phyloP scores from a whole-genome alignment of 2,329 filamentous ascomycete species.

The Exophiala bonariae region DNA sequence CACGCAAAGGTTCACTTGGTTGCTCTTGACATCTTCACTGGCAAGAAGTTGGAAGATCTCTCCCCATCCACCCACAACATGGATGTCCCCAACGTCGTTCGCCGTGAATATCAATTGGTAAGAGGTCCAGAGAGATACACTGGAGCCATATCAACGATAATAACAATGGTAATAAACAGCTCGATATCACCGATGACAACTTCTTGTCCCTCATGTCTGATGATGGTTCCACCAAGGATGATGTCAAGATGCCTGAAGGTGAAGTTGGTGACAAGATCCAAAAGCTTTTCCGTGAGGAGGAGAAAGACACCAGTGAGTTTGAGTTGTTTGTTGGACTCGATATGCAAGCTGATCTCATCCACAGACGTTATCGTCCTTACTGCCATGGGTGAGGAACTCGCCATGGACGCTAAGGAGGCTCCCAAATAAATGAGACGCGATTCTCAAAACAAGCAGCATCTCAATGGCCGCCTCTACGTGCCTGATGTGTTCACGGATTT shows the following conservation, averaged over 20 bases:
- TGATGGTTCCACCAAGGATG: conserved; percentile 84
- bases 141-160: background rate
- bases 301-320: conserved; percentile 86
- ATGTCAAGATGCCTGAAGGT: conserved; percentile 88
- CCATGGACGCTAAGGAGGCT: conserved; percentile 93
- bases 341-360: background rate
- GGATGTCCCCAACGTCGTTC: conserved; percentile 90
- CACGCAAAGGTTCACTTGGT: conserved; percentile 99
- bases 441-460: conserved; percentile 7
- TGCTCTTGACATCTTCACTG: conserved; percentile 98
- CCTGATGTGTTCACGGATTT: conserved; percentile 19
- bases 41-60: conserved; percentile 99
- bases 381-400: conserved; percentile 92
- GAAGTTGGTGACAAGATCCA: conserved; percentile 85
- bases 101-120: conserved; percentile 92
- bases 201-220: conserved; percentile 94
- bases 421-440: conserved; percentile 42
- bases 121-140: conserved; percentile 50
- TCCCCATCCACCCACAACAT: conserved; percentile 87
- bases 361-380: conserved; percentile 88
- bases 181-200: conserved; percentile 89
- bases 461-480: conserved; percentile 14
- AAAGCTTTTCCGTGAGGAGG: conserved; percentile 76
- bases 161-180: conserved; percentile 49
- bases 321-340: too few species aligned